Evolutionary conservation across 352 stramenopile species (phyloP), one percentile per base, ranked within the genome.

Genomic region (Phytophthora rubi): DNA sequence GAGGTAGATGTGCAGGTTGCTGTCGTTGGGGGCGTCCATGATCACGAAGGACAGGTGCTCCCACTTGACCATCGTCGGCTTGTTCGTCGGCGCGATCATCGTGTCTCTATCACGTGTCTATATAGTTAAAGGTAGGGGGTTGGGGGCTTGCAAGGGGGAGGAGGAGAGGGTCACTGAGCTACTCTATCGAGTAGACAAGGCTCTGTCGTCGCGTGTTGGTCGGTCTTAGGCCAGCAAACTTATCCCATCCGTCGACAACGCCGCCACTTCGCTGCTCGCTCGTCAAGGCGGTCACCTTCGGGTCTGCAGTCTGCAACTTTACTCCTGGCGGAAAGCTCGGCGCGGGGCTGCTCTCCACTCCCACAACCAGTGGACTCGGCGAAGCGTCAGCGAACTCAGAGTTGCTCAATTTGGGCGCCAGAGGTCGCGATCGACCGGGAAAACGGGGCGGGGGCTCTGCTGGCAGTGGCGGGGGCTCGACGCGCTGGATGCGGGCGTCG

Each of bases 1-100:
- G 51, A 99, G 90, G 79, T 99, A 99, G 28, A 98, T 80, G 64
- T 98, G 94, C 57, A 99, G 82, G 77, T 99, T 99, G 66, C 82
- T 88, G 75, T 99, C 89, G 61, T 93, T 98, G 26, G 97, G 97
- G 30, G 96, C 93, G 79, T 99, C 97, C 94, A 99, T 99, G 72
- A 99, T 99, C 35, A 99, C 88, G 73, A 99, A 99, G 55, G 88
- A 93, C 70, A 99, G 80, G 65, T 96, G 80, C 67, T 95, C 85
- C 79, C 85, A 94, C 74, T 94, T 86, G 66, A 97, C 88, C 68
- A 94, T 76, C 53, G 88, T 94, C 53, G 88, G 88, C 75, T 95
- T 95, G 82, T 94, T 95, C 33, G 85, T 93, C 26, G 82, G 85
- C 44, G 86, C 84, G 66, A 92, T 95, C 88, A 95, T 94, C 59